Percentiles rank a stretch among this genome's conserved stretches.
These are phyloP conservation scores for Exophiala viscosa DNA, from an alignment of 2,329 filamentous ascomycete genomes.

Conservation along the genomic window DNA sequence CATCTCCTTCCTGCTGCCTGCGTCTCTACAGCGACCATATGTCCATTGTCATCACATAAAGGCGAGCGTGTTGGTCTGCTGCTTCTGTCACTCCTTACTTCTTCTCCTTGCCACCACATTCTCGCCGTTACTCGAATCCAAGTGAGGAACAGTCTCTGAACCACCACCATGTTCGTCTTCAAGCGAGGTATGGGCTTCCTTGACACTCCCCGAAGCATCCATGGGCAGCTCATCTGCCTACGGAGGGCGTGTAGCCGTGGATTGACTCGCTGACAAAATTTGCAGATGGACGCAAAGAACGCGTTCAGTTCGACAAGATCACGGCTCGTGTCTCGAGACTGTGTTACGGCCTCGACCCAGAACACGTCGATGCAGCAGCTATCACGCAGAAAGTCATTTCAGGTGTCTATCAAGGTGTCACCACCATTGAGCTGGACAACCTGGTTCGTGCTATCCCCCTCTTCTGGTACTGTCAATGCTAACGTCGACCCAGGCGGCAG, in stretches of 20 bases:
- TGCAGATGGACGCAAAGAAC: slow-evolving; percentile 96
- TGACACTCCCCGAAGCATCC: slow-evolving; percentile 14
- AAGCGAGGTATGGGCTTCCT: slow-evolving; percentile 53
- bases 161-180: slow-evolving; percentile 55
- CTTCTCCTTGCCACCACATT: neutral
- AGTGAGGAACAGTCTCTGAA: neutral
- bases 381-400: slow-evolving; percentile 99
- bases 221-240: slow-evolving; percentile 14
- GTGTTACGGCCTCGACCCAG: slow-evolving; percentile 94
- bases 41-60: slow-evolving; percentile 6
- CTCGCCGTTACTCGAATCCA: slow-evolving; percentile 2
- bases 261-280: slow-evolving; percentile 21
- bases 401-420: slow-evolving; percentile 97
- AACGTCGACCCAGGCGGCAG: slow-evolving; percentile 67
- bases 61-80: slow-evolving; percentile 6
- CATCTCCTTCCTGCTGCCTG: slow-evolving; percentile 14
- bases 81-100: neutral
- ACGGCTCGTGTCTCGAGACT: slow-evolving; percentile 95
- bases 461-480: slow-evolving; percentile 26
- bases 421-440: slow-evolving; percentile 93
- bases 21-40: slow-evolving; percentile 14
- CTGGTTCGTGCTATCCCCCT: slow-evolving; percentile 60
- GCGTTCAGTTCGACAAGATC: slow-evolving; percentile 99
- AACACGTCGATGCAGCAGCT: slow-evolving; percentile 93
- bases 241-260: slow-evolving; percentile 9